These are phyloP conservation scores for Cyamopsis tetragonoloba DNA, from an alignment of 306 rosid genomes.

Conservation along the genomic window DNA sequence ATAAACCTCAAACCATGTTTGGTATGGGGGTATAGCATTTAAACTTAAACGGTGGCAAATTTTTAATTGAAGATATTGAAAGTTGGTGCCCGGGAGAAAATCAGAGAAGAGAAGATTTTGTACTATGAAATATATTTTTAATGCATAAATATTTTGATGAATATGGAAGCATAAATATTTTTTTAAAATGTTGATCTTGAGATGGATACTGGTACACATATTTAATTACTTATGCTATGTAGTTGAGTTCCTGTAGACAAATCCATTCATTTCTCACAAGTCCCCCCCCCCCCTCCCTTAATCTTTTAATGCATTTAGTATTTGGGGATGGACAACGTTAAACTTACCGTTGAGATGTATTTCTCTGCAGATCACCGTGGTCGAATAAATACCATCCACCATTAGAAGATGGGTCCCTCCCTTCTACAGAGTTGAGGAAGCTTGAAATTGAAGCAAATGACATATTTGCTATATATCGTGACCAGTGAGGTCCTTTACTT, in stretches of 20 bases:
- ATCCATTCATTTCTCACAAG: constrained; percentile 1
- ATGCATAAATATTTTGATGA: background rate
- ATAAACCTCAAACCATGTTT: background rate
- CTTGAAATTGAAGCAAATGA: constrained; percentile 96
- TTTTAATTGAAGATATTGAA: background rate
- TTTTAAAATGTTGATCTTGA: constrained; percentile 1
- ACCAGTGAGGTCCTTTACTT: constrained; percentile 99
- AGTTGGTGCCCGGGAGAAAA: background rate
- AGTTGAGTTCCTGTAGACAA: background rate
- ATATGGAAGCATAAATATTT: background rate
- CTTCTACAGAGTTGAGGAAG: constrained; percentile 73
- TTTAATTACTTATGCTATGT: background rate
- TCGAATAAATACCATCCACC: constrained; percentile 85
- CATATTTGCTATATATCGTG: constrained; percentile 88
- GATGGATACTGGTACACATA: background rate
- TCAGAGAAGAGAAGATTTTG: background rate
- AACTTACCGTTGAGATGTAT: background rate
- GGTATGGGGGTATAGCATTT: background rate
- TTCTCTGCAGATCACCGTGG: constrained; percentile 85
- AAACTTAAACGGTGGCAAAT: background rate
- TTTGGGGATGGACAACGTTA: background rate
- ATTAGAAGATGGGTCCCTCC: constrained; percentile 82
- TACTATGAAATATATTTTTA: background rate
- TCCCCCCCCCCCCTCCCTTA: background rate
- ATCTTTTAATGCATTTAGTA: background rate